A percentile compares a stretch with the other conserved stretches of the same genome.
These are phyloP conservation scores for Suhomyces chickasaworum DNA, from an alignment of 1,139 yeast species.

Conservation along the genomic window DNA sequence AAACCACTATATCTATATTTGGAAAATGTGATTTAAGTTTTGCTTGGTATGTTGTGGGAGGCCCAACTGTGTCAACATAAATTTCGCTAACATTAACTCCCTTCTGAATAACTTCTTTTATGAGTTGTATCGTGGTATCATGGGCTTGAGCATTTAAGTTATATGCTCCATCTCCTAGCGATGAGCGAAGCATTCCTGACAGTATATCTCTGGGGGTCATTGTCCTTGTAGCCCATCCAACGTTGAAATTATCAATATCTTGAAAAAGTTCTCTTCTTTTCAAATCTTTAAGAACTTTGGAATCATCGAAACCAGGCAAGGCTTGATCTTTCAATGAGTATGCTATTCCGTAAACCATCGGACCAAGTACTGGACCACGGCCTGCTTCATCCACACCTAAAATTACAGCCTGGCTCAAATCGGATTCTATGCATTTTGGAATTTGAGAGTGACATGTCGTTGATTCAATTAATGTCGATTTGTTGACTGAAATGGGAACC, in stretches of 20 bases:
- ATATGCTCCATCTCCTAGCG: constrained; percentile 56
- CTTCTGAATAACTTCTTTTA: constrained; percentile 56
- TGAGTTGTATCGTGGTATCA: constrained; percentile 82
- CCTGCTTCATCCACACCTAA: constrained; percentile 98
- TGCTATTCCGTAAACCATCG: constrained; percentile 94
- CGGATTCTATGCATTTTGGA: constrained; percentile 25
- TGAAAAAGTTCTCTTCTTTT: constrained; percentile 64
- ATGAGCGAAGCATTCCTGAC: constrained; percentile 76
- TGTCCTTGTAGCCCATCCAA: constrained; percentile 88
- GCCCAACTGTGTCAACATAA: constrained; percentile 96
- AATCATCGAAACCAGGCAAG: constrained; percentile 84
- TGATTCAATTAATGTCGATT: constrained; percentile 20
- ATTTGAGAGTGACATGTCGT: constrained; percentile 39
- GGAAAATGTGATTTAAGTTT: constrained; percentile 76
- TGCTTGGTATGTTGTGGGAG: constrained; percentile 80
- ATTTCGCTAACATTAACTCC: constrained; percentile 70
- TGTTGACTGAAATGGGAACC: constrained; percentile 37
- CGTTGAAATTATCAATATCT: constrained; percentile 57
- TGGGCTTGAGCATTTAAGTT: constrained; percentile 96
- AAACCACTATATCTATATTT: constrained; percentile 70
- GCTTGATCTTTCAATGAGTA: constrained; percentile 64
- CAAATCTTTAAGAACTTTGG: constrained; percentile 79
- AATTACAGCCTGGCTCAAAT: constrained; percentile 37
- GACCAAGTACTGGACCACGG: constrained; percentile 94
- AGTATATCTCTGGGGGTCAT: constrained; percentile 88